Base-by-base conservation (phyloP, 208 protist genomes). In the Leishmania lainsoni region DNA sequence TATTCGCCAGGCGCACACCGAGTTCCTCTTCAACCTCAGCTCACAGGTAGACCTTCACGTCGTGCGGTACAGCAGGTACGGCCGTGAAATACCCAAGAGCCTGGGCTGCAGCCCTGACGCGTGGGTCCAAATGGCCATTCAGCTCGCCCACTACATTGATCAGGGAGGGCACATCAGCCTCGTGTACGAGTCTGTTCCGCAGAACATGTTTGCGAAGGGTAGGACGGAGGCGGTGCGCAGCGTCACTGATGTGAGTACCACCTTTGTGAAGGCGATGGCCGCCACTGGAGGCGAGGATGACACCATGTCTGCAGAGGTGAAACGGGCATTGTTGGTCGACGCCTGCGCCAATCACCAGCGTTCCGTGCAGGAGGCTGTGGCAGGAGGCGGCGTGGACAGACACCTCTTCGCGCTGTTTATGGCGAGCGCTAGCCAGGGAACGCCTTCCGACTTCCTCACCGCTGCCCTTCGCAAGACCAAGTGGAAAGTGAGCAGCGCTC, bases 341-440 rank as follows among this genome's bases (percentile, higher is more conserved):
- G 92, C 95, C 42, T 94, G 88, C 78, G 87, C 89, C 51, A 20
- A 51, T 17, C 95, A 98, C 86, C 84, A 90, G 77, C 65, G 69
- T n/a, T 65, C 63, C 16, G 89, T 87, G 76, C 90, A 89, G 69
- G 87, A 92, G 80, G 94, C 93, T 5, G 88, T 92, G 73, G 80
- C 86, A 3, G 96, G 96, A n/a, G 79, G 83, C 5, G 95, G 94
- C 70, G 86, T 97, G 32, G 96, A 98, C 66, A 87, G 95, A 14
- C 96, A 98, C 79, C 80, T 98, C 75, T 97, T 98, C 73, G 93
- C 88, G 5, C 89, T 98, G 8, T 97, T 93, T 81, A 90, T 97
- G 83, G 88, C 92, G 17, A 90, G 89, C 66, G 84, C 79, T 17
- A 90, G 78, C 32, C 81, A 86, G 29, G 85, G 81, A 70, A 86